Evolutionary conservation across 2,329 filamentous ascomycete species (phyloP), one percentile per base, ranked within the genome.

Genomic region (Penicillium sp.): DNA sequence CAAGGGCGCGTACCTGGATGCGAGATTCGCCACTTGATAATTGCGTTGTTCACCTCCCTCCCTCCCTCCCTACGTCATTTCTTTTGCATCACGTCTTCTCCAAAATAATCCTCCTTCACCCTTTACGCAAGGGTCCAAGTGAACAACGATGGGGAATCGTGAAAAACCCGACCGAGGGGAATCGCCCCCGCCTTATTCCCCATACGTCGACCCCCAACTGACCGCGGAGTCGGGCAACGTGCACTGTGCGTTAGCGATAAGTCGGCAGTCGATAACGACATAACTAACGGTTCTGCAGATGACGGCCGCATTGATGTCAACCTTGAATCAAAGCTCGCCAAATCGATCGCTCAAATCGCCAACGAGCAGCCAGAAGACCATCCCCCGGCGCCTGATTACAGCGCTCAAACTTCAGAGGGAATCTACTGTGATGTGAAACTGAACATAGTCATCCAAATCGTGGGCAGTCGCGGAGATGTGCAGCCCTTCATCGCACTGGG

Each of bases 401-500:
- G 9, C 11, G 24, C 45, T 30, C 35, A 50, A 39, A 20, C 36
- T 16, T 14, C 31, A n/a, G 30, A 48, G 36, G 27, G 46, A 10
- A 16, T 44, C 13, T 24, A 22, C 5, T 61, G 54, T 5, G 51
- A 58, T 14, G 43, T 65, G 18, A 57, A 62, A n/a, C 64, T 81
- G 20, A 82, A 81, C 48, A 76, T 82, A 39, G 78, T 81, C 4
- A 80, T 82, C 46, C 80, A 82, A 49, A 77, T 82, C 2, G 80
- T 83, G 70, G 82, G 36, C 75, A 85, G 61, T 75, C 81, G 8
- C 8, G 80, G 80, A 8, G 80, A 83, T 61, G 78, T 83, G 0
- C 82, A 85, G 51, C 82, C 82, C 0, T 85, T 85, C 48, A 70
- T 85, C 45, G 79, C 81, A 0, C 69, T 85, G 1, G 82, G 79